Percentiles rank a stretch among this genome's conserved stretches.
Evolutionary conservation across 2,329 filamentous ascomycete species (phyloP).

Genomic region (Colletotrichum scovillei): DNA sequence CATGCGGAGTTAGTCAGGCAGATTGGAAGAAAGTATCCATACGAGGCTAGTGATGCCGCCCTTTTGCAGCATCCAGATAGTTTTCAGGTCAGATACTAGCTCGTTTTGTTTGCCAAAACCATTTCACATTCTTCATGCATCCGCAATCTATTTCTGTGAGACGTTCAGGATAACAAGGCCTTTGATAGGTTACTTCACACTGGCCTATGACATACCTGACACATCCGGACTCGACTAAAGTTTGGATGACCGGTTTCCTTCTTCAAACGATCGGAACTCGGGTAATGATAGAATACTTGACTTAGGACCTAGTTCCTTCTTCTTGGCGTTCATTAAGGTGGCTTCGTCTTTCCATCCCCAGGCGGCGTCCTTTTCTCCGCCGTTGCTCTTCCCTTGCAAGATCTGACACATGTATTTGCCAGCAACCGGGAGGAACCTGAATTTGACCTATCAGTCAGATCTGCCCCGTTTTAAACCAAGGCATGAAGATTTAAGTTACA

Average conservation of each 20-base stretch:
- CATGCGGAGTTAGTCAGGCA: constrained; percentile 19
- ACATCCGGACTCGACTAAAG: neutral
- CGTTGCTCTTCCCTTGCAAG: constrained; percentile 2
- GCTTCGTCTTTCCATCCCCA: constrained; percentile 14
- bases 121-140: neutral
- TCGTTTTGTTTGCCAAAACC: neutral
- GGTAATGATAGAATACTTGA: neutral
- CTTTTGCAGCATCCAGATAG: neutral
- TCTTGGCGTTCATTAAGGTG: neutral
- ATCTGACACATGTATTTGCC: constrained; percentile 17
- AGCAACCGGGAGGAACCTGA: constrained; percentile 13
- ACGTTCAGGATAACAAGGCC: neutral
- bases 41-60: constrained; percentile 15
- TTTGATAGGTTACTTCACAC: too few species aligned
- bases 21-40: constrained; percentile 19
- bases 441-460: neutral
- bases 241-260: neutral
- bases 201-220: too few species aligned
- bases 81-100: neutral
- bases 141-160: neutral
- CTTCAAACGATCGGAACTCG: neutral
- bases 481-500: too few species aligned
- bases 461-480: too few species aligned
- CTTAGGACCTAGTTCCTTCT: neutral
- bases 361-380: constrained; percentile 2